A percentile compares a stretch with the other conserved stretches of the same genome.
Conservation (phyloP, 371 early-diverging fungal species). For the Chytridiales sp. region DNA sequence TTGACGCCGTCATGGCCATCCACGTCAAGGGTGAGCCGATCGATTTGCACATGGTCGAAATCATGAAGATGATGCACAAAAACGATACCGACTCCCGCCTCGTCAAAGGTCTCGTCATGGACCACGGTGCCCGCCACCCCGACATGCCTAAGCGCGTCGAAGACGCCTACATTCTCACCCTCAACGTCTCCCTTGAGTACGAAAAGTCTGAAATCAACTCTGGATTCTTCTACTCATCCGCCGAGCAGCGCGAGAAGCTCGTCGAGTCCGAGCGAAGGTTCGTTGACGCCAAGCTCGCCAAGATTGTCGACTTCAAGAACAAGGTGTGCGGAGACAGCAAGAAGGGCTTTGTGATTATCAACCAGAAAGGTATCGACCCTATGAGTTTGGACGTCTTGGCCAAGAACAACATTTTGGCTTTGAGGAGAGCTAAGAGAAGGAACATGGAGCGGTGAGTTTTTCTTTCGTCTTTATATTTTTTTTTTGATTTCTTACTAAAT, state of each 20-base stretch:
- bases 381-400: slow-evolving; percentile 97
- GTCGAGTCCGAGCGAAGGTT: slow-evolving; percentile 98
- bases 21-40: slow-evolving; percentile 75
- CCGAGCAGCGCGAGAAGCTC: slow-evolving; percentile 98
- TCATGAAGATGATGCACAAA: slow-evolving; percentile 99
- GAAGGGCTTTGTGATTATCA: slow-evolving; percentile 95
- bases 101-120: slow-evolving; percentile 97
- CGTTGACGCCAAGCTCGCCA: slow-evolving; percentile 90
- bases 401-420: slow-evolving; percentile 95
- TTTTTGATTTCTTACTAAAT: not conserved
- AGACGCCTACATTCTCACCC: slow-evolving; percentile 91
- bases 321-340: slow-evolving; percentile 80
- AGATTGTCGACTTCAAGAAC: slow-evolving; percentile 97
- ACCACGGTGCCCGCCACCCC: slow-evolving; percentile 99
- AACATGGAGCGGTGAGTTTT: slow-evolving; percentile 95
- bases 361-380: slow-evolving; percentile 99
- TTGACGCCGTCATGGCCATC: slow-evolving; percentile 94
- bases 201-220: slow-evolving; percentile 99
- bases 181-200: slow-evolving; percentile 99
- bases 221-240: slow-evolving; percentile 97
- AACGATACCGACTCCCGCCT: slow-evolving; percentile 92
- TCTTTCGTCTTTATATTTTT: not conserved
- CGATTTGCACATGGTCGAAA: slow-evolving; percentile 99
- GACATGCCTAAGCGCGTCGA: slow-evolving; percentile 98
- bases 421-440: slow-evolving; percentile 98